A percentile compares a stretch with the other conserved stretches of the same genome.
Evolutionary conservation across 257 asterid species (phyloP).

Genomic region (Plectranthus barbatus): DNA sequence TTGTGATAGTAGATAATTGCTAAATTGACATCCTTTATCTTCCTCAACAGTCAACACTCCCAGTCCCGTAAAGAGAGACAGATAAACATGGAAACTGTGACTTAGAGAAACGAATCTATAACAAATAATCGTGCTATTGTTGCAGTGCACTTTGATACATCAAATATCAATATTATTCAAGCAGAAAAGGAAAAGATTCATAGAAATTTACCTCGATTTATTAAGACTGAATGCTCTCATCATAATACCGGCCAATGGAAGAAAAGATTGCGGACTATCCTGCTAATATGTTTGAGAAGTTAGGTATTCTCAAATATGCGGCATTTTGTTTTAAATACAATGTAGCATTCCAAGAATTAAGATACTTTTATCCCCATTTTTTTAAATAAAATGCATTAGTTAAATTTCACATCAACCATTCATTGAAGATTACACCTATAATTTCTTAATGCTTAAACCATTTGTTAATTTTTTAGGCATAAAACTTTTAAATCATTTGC

Average conservation of each 20-base stretch:
- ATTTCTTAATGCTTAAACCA: too few species aligned
- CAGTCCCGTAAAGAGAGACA: not conserved
- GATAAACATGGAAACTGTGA: not conserved
- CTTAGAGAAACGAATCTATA: not conserved
- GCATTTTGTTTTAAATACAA: not conserved
- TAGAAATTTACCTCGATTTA: constrained; percentile 29
- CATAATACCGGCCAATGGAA: not conserved
- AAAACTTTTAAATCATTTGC: too few species aligned
- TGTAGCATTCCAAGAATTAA: too few species aligned
- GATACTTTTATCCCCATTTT: too few species aligned
- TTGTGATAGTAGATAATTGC: constrained; percentile 58
- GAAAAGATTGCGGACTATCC: too few species aligned
- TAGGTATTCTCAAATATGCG: not conserved
- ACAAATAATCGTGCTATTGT: not conserved
- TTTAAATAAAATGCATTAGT: too few species aligned
- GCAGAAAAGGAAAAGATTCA: not conserved
- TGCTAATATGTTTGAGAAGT: not conserved
- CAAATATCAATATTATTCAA: not conserved
- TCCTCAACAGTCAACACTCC: constrained; percentile 47
- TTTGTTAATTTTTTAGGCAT: too few species aligned
- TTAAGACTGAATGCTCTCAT: constrained; percentile 32
- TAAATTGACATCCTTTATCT: constrained; percentile 54
- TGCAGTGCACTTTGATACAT: not conserved
- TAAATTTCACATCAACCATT: too few species aligned
- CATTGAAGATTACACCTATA: too few species aligned